Percentiles rank a stretch among this genome's conserved stretches.
phyloP scores from a whole-genome alignment of 2,329 filamentous ascomycete species.

The Arachnopeziza araneosa region DNA sequence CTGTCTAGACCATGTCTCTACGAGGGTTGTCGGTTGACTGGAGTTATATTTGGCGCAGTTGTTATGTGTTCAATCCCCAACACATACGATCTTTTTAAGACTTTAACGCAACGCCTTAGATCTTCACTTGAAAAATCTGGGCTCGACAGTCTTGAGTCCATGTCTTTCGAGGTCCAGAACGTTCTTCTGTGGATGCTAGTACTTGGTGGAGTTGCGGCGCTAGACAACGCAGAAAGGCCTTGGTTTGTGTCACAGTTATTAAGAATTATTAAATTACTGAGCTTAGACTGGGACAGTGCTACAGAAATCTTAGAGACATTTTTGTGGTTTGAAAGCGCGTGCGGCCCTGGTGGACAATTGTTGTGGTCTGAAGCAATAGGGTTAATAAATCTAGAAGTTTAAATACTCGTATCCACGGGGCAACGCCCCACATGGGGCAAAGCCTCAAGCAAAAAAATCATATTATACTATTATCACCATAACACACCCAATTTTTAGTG shows the following conservation, averaged over 20 bases:
- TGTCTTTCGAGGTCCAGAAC: not conserved
- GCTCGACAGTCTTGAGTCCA: not conserved
- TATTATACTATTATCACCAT: too few relatives aligned
- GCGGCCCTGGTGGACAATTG: not conserved
- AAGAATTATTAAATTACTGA: not conserved
- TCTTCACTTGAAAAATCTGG: not conserved
- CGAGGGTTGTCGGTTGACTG: not conserved
- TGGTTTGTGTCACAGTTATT: not conserved
- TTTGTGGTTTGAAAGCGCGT: conserved; percentile 1
- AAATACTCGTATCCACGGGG: too few relatives aligned
- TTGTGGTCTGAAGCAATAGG: not conserved
- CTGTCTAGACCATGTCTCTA: not conserved
- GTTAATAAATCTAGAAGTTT: not conserved
- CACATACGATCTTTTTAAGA: not conserved
- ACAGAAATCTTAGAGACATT: not conserved
- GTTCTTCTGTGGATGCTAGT: not conserved
- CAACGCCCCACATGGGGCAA: too few relatives aligned
- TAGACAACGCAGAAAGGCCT: not conserved
- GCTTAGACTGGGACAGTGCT: not conserved
- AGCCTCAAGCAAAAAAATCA: too few relatives aligned
- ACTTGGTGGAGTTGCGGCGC: conserved; percentile 1
- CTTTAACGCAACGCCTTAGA: not conserved
- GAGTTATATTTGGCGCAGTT: not conserved
- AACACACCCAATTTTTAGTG: too few relatives aligned
- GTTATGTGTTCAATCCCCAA: not conserved